Percentiles rank a stretch among this genome's conserved stretches.
phyloP scores from a whole-genome alignment of 129 eudicot genomes.

The Tanacetum coccineum region DNA sequence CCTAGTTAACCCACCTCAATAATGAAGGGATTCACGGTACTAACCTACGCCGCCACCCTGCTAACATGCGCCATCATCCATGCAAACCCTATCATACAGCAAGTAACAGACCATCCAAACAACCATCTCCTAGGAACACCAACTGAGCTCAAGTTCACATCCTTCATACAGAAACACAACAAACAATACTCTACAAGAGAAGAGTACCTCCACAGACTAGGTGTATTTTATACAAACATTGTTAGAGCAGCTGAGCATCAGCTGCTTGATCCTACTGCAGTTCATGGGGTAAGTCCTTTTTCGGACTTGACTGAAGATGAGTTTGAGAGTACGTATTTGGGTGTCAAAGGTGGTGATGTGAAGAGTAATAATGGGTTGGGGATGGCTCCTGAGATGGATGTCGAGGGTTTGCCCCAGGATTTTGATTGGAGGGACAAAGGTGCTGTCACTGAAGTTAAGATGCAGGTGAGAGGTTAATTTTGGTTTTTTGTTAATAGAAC shows the following conservation, averaged over 20 bases:
- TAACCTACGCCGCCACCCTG: conserved; percentile 32
- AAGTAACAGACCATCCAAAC: conserved; percentile 49
- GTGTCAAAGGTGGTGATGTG: conserved; percentile 43
- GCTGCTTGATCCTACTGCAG: conserved; percentile 78
- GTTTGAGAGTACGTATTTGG: conserved; percentile 59
- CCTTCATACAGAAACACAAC: conserved; percentile 51
- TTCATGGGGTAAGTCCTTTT: conserved; percentile 79
- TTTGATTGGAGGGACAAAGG: conserved; percentile 97
- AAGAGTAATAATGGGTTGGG: conserved; percentile 14
- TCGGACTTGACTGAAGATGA: conserved; percentile 66
- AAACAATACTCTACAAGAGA: conserved; percentile 58
- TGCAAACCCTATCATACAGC: conserved; percentile 41
- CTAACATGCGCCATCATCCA: conserved; percentile 40
- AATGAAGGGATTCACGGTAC: conserved; percentile 26
- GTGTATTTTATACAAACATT: conserved; percentile 56
- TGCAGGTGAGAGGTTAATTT: conserved; percentile 46
- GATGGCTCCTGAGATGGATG: conserved; percentile 44
- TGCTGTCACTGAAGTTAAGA: conserved; percentile 85
- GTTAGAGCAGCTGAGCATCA: conserved; percentile 86
- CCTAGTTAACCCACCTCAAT: neutral
- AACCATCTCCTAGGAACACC: conserved; percentile 51
- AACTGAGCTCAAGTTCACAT: conserved; percentile 43
- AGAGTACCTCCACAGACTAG: conserved; percentile 84
- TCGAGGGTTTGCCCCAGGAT: conserved; percentile 57
- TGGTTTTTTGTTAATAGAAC: too few species aligned